Base-by-base conservation (phyloP, 2,329 filamentous ascomycete genomes). In the Colletotrichum magnum region DNA sequence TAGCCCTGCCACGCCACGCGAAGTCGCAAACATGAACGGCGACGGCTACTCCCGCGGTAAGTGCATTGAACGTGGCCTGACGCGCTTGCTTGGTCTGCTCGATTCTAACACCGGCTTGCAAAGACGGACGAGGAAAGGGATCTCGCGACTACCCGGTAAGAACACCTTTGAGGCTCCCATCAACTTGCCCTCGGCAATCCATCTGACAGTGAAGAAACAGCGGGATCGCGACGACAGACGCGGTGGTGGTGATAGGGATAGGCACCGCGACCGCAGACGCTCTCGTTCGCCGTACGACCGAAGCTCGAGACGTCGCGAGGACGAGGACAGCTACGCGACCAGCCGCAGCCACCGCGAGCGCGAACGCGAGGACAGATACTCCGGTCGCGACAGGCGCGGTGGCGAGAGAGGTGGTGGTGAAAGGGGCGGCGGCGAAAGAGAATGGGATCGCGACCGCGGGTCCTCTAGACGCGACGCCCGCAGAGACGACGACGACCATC, bases 331-430 rank as follows among this genome's bases (percentile, higher is more conserved):
- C 65, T 98, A 98, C 83, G 97, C 95, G 21, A 94, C 93, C 6
- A 97, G 94, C 81, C 92, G 95, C 74, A 95, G 92, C 83, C 97
- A 97, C 80, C 90, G 95, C 78, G 95, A 97, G 79, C 88, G 95
- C 71, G 95, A 98, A 83, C 93, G 95, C 71, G 95, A 98, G 81
- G 95, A 98, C 75, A 89, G 95, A 78, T 98, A 98, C 79, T 89
- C 90, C 45, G 91, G 92, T 41, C 88, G 92, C 72, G 88, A 90
- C 68, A 84, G 89, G 69, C 81, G 87, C 66, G 89, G 90, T 6
- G 56, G 54, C 21, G 53, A 36, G 7, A 39, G 36, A 39, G 36
- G 36, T 39, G 36, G 36, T 4, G 36, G 41, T 13, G 41, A 43
- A 13, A 43, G 41, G 24, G 53, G 53, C 15, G 61, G 61, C 21